phyloP scores from a whole-genome alignment of 2,329 filamentous ascomycete species.

The Colletotrichum gigasporum region DNA sequence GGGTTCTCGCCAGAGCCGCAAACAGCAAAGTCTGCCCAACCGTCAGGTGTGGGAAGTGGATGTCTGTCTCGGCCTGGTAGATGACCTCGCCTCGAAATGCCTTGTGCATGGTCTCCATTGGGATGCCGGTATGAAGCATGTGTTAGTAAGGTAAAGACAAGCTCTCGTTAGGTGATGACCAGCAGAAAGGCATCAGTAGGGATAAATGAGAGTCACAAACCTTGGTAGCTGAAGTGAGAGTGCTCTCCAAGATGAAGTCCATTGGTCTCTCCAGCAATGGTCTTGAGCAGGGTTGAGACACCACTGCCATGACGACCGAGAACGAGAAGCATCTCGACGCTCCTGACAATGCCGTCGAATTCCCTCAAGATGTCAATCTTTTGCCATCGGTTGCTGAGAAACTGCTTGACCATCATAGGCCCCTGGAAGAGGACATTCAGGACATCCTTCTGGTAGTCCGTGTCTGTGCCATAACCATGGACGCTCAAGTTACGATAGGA shows the following conservation, averaged over 20 bases:
- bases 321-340: constrained; percentile 48
- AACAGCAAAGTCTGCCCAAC: constrained; percentile 72
- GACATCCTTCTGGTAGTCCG: constrained; percentile 46
- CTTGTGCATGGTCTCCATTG: constrained; percentile 46
- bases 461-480: constrained; percentile 45
- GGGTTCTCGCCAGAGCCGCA: constrained; percentile 69
- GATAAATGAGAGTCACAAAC: constrained; percentile 31
- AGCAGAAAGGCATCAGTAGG: no score
- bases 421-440: constrained; percentile 39
- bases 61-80: constrained; percentile 72
- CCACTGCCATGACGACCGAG: constrained; percentile 64
- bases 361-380: constrained; percentile 60
- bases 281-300: constrained; percentile 67
- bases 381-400: constrained; percentile 36
- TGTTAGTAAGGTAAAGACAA: no score
- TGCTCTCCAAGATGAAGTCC: constrained; percentile 56
- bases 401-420: constrained; percentile 33
- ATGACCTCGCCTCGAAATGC: constrained; percentile 64
- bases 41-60: constrained; percentile 72
- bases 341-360: constrained; percentile 62
- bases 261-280: constrained; percentile 61
- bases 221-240: constrained; percentile 63
- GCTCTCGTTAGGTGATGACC: no score
- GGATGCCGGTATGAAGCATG: constrained; percentile 35
- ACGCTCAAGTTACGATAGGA: constrained; percentile 49